Conservation (phyloP, 1,284 basidiomycete genomes). For the Ustilago bromivora region DNA sequence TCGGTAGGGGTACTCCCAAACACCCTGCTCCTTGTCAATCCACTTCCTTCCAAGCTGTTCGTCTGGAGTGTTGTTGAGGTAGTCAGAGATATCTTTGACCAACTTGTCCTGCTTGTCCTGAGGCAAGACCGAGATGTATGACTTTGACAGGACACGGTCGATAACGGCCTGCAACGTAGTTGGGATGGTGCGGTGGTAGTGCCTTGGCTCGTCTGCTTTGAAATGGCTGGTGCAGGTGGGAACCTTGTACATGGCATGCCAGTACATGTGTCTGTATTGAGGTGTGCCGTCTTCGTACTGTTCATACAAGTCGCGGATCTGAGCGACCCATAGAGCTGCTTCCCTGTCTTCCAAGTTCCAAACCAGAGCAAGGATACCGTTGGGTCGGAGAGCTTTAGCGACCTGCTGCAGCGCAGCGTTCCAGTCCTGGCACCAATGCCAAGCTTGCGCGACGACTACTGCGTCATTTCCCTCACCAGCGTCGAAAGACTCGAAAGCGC, state of each 20-base stretch:
- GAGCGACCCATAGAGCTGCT: constrained; percentile 60
- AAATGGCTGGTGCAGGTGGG: constrained; percentile 40
- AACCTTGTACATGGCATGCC: constrained; percentile 62
- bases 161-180: constrained; percentile 56
- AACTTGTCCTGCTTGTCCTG: constrained; percentile 48
- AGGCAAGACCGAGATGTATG: constrained; percentile 60
- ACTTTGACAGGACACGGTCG: constrained; percentile 56
- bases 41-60: constrained; percentile 50
- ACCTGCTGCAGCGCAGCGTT: constrained; percentile 46
- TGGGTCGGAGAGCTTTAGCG: constrained; percentile 46
- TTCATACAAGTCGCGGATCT: constrained; percentile 63
- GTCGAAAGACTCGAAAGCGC: constrained; percentile 57
- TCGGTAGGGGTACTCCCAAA: constrained; percentile 60
- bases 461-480: constrained; percentile 49
- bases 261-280: constrained; percentile 64
- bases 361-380: constrained; percentile 60
- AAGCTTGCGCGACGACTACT: constrained; percentile 65
- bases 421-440: constrained; percentile 65
- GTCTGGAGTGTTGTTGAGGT: constrained; percentile 46
- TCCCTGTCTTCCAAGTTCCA: constrained; percentile 68
- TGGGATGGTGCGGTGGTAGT: constrained; percentile 53
- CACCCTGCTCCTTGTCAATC: constrained; percentile 60
- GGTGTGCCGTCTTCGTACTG: constrained; percentile 58
- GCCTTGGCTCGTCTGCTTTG: constrained; percentile 31
- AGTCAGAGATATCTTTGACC: constrained; percentile 16